Percentiles rank a stretch among this genome's conserved stretches.
Evolutionary conservation across 805 yeast genomes (phyloP).

Genomic region (Lipomyces spencermartinsiae): DNA sequence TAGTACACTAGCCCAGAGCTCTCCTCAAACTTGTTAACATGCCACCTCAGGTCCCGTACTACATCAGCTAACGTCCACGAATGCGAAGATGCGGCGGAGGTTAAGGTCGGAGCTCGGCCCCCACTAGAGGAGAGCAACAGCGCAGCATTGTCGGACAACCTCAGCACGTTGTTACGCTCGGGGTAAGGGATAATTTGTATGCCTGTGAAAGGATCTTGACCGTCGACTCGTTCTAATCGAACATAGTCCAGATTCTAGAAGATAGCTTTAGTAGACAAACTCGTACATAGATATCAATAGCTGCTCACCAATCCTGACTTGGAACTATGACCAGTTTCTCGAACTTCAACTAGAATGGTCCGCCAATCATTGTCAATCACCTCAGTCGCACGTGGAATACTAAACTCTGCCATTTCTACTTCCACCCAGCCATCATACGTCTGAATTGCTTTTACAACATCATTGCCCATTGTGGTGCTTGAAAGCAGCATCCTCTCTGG

Average conservation of each 20-base stretch:
- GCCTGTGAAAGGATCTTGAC: slow-evolving; percentile 11
- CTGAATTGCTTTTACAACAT: background rate
- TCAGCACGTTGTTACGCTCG: slow-evolving; percentile 5
- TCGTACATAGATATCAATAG: background rate
- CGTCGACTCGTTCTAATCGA: slow-evolving; percentile 26
- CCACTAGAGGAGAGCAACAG: background rate
- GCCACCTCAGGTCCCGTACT: slow-evolving; percentile 3
- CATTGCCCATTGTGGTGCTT: slow-evolving; percentile 13
- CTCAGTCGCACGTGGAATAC: slow-evolving; percentile 15
- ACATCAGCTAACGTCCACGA: slow-evolving; percentile 14
- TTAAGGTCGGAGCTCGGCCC: background rate
- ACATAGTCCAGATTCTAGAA: slow-evolving; percentile 24
- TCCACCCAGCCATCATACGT: slow-evolving; percentile 22
- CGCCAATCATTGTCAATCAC: slow-evolving; percentile 24
- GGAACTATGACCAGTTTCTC: slow-evolving; percentile 22
- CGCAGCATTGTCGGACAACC: background rate
- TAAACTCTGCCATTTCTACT: slow-evolving; percentile 26
- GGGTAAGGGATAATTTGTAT: slow-evolving; percentile 23
- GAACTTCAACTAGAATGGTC: slow-evolving; percentile 25
- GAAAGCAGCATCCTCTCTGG: slow-evolving; percentile 20
- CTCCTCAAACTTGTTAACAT: slow-evolving; percentile 13
- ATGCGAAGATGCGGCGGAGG: background rate
- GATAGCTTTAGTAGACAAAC: background rate
- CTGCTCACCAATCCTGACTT: slow-evolving; percentile 22
- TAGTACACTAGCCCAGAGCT: slow-evolving; percentile 18